These are phyloP conservation scores for Plasmopara muralis DNA, from an alignment of 352 stramenopile species.

Conservation along the genomic window DNA sequence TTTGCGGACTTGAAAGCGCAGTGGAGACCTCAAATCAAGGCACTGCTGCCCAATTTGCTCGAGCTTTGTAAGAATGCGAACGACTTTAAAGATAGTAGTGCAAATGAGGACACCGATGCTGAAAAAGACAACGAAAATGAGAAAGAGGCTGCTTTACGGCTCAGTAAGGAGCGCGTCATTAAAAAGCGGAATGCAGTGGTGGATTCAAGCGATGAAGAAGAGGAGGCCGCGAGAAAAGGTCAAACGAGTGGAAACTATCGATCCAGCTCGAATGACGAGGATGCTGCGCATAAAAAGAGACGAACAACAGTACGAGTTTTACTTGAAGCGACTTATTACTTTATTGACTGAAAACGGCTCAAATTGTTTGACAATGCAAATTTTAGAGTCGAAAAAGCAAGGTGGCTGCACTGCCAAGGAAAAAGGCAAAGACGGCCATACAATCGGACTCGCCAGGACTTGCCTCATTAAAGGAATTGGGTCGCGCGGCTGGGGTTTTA, in stretches of 20 bases:
- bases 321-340: background rate
- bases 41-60: slow-evolving; percentile 45
- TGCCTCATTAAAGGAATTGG: slow-evolving; percentile 59
- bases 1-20: slow-evolving; percentile 34
- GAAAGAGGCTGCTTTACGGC: slow-evolving; percentile 19
- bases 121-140: slow-evolving; percentile 20
- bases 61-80: slow-evolving; percentile 22
- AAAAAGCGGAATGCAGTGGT: slow-evolving; percentile 30
- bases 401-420: slow-evolving; percentile 12
- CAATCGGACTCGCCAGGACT: slow-evolving; percentile 41
- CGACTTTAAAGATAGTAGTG: background rate
- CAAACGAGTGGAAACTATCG: slow-evolving; percentile 20
- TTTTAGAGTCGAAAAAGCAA: slow-evolving; percentile 18
- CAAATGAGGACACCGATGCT: slow-evolving; percentile 14
- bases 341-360: background rate
- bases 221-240: slow-evolving; percentile 16
- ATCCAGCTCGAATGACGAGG: slow-evolving; percentile 15
- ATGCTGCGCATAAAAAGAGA: slow-evolving; percentile 21
- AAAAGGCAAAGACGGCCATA: slow-evolving; percentile 23
- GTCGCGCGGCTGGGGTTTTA: slow-evolving; percentile 52
- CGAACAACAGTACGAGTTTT: slow-evolving; percentile 18
- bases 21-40: slow-evolving; percentile 43
- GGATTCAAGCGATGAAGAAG: slow-evolving; percentile 42
- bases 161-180: slow-evolving; percentile 21
- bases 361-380: slow-evolving; percentile 4